These are phyloP conservation scores for Aspergillus proliferans DNA, from an alignment of 2,329 filamentous ascomycete species.

Conservation along the genomic window DNA sequence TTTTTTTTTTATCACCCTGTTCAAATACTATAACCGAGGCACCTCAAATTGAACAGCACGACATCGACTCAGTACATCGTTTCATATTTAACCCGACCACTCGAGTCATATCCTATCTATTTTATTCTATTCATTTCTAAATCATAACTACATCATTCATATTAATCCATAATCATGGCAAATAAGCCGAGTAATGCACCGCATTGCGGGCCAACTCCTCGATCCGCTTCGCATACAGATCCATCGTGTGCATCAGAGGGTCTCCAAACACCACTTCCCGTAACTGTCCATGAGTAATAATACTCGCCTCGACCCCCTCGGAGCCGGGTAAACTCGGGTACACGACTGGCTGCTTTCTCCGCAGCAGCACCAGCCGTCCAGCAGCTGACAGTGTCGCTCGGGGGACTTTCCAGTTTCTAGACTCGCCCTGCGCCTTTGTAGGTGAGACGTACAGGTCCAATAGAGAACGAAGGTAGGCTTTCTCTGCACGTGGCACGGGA, in stretches of 20 bases:
- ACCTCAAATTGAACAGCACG: too few relatives aligned
- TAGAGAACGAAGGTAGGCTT: slow-evolving; percentile 65
- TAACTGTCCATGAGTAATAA: slow-evolving; percentile 62
- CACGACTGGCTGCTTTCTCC: slow-evolving; percentile 24
- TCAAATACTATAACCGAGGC: neutral
- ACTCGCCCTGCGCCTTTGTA: slow-evolving; percentile 36
- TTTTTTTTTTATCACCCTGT: neutral
- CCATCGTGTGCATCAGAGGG: slow-evolving; percentile 74
- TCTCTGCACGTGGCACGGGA: slow-evolving; percentile 70
- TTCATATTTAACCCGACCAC: too few relatives aligned
- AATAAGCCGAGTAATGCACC: neutral
- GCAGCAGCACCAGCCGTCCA: slow-evolving; percentile 61
- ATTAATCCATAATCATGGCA: neutral
- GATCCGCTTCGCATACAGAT: slow-evolving; percentile 64
- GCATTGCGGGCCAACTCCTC: slow-evolving; percentile 42
- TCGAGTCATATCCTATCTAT: neutral
- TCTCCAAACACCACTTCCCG: slow-evolving; percentile 72
- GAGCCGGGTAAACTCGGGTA: slow-evolving; percentile 13
- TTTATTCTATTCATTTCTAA: neutral
- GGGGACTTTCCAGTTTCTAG: slow-evolving; percentile 11
- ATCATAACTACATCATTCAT: neutral
- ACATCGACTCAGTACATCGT: too few relatives aligned
- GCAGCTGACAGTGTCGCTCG: slow-evolving; percentile 58
- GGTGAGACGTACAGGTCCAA: slow-evolving; percentile 64
- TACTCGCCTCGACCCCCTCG: slow-evolving; percentile 62